Base-by-base conservation (phyloP, 2,329 filamentous ascomycete species). In the Arthroderma uncinatum region DNA sequence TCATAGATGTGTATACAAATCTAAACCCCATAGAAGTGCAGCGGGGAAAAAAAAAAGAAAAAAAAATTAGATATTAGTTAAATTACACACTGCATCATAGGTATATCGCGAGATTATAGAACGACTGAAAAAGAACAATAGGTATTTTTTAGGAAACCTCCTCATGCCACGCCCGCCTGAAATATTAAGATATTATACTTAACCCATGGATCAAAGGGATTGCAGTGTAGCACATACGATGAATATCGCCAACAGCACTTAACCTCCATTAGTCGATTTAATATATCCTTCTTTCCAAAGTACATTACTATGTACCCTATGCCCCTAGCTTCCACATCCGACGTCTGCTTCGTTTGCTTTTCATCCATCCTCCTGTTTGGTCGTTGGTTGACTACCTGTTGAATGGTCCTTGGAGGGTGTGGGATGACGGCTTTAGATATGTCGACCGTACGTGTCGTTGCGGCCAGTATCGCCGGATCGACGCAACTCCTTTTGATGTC, bases 371-470 rank as follows among this genome's bases (percentile, higher is more conserved):
- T 12, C 10, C 12, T 37, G 34, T n/a, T 2, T 12, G 34, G 34
- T 2, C 12, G 34, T 34, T 12, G 33, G 6, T 12, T 34, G 33
- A 12, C 33, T 12, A 6, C 12, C 6, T 12, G 6, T 12, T 5
- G 12, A 34, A 6, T 34, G 6, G 33, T 34, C 33, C 6, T 34
- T 34, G 33, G 33, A 5, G 33, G 33, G 6, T 34, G 6, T 5
- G 12, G 33, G 33, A 50, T 25, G 21, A 25, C 2, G 2, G 21
- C n/a, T 28, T 50, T 50, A 50, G n/a, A 50, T 14, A 50, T 50
- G 47, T 16, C 47, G 47, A n/a, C 47, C 47, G 14, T 50, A 50
- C 12, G 47, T 50, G 28, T 50, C 47, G 16, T 50, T 50, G 25
- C 47, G 47, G 47, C 12, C 47, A 14, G 40, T 47, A 14, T 50